phyloP scores from a whole-genome alignment of 2,329 filamentous ascomycete species.

The Immersiporthe knoxdaviesiana region DNA sequence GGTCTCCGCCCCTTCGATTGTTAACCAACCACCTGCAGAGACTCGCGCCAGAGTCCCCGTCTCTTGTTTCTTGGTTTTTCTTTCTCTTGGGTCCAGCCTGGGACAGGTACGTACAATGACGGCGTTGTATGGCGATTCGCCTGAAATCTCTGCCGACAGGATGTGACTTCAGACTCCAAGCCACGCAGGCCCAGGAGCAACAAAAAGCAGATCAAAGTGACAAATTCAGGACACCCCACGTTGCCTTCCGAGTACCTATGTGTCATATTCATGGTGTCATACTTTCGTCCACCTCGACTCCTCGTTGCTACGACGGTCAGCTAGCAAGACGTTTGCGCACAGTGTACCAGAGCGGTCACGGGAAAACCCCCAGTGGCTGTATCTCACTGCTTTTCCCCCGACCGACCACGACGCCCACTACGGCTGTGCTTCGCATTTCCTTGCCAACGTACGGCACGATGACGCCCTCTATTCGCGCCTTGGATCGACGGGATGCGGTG shows the following conservation, averaged over 20 bases:
- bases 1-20: neutral
- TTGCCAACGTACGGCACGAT: neutral
- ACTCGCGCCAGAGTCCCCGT: neutral
- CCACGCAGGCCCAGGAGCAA: neutral
- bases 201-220: neutral
- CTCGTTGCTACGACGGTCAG: neutral
- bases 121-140: neutral
- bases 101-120: neutral
- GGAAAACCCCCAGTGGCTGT: neutral
- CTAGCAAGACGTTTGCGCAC: neutral
- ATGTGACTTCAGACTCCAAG: neutral
- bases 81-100: neutral
- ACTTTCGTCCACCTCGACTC: neutral
- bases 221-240: neutral
- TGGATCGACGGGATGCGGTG: neutral
- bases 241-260: neutral
- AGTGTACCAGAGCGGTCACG: neutral
- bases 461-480: neutral
- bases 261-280: neutral
- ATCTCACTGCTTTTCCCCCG: neutral
- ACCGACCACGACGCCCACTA: neutral
- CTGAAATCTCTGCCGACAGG: neutral
- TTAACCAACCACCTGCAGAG: neutral
- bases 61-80: too few relatives aligned
- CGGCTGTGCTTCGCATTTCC: neutral